These are phyloP conservation scores for Pestalotiopsis sp. DNA, from an alignment of 2,329 filamentous ascomycete genomes.

Conservation along the genomic window DNA sequence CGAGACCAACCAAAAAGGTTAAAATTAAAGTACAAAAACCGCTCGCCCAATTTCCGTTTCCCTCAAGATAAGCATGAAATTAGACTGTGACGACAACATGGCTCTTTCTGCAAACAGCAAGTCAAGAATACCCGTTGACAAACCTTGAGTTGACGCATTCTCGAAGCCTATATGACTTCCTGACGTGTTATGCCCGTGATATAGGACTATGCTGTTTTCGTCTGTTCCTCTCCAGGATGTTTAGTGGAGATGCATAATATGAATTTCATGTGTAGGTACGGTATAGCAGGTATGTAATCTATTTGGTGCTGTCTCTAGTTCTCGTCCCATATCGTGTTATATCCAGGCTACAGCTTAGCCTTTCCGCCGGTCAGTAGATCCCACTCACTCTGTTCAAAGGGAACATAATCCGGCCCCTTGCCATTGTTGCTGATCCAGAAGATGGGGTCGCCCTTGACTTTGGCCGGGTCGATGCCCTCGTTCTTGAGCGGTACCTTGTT, in stretches of 20 bases:
- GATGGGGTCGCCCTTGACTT: slow-evolving; percentile 45
- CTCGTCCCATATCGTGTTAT: background rate
- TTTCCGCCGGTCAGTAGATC: slow-evolving; percentile 46
- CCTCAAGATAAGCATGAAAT: background rate
- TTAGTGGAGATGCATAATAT: too few relatives aligned
- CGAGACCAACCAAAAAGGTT: background rate
- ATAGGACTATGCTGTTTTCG: too few relatives aligned
- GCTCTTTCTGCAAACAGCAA: background rate
- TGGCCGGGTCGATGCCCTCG: slow-evolving; percentile 65
- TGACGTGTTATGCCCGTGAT: too few relatives aligned
- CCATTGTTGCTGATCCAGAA: slow-evolving; percentile 62
- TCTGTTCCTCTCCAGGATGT: too few relatives aligned
- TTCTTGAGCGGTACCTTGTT: slow-evolving; percentile 72
- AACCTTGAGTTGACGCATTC: too few relatives aligned
- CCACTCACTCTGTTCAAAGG: slow-evolving; percentile 64
- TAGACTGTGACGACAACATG: background rate
- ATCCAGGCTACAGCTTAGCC: slow-evolving; percentile 43
- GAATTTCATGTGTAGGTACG: too few relatives aligned
- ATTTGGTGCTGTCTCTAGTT: background rate
- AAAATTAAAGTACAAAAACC: background rate
- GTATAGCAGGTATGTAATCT: background rate
- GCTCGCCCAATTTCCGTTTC: background rate
- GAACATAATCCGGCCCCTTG: slow-evolving; percentile 57
- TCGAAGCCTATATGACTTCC: too few relatives aligned
- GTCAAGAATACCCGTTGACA: too few relatives aligned